These are phyloP conservation scores for Neurospora sp. DNA, from an alignment of 495 filamentous ascomycete species.

Conservation along the genomic window DNA sequence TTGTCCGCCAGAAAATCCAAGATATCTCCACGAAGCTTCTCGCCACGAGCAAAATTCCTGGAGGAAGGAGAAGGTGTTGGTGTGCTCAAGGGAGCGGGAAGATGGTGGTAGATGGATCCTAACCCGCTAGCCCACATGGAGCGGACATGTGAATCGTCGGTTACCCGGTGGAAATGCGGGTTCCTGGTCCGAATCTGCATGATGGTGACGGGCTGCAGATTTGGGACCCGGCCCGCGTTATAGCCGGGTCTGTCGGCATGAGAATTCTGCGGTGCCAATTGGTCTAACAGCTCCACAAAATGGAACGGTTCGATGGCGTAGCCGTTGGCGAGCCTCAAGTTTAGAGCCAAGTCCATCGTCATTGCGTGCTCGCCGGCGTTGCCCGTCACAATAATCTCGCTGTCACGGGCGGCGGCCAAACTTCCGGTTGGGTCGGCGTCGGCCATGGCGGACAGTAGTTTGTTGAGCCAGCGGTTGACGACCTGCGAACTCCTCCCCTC, in stretches of 20 bases:
- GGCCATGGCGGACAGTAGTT: constrained; percentile 3
- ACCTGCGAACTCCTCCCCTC: constrained; percentile 20
- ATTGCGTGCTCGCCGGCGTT: constrained; percentile 27
- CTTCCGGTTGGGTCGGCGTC: background rate
- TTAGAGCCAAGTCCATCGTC: constrained; percentile 18
- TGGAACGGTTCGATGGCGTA: constrained; percentile 27
- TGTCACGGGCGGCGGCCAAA: background rate
- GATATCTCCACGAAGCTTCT: constrained; percentile 2
- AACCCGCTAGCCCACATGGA: constrained; percentile 16
- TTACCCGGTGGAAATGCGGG: constrained; percentile 17
- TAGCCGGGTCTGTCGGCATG: background rate
- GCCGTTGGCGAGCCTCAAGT: constrained; percentile 16
- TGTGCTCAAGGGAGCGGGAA: background rate
- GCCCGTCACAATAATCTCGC: constrained; percentile 13
- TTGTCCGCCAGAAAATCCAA: background rate
- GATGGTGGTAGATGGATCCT: constrained; percentile 16
- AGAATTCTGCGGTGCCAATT: background rate
- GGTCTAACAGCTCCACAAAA: constrained; percentile 15
- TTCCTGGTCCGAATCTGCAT: constrained; percentile 19
- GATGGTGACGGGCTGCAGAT: constrained; percentile 5
- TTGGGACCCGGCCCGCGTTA: background rate
- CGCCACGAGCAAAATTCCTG: background rate
- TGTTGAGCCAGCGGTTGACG: constrained; percentile 21
- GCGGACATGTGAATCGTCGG: constrained; percentile 13
- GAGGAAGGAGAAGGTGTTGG: background rate